Evolutionary conservation across 1,139 yeast genomes (phyloP).

Genomic region (Magnusiomyces suaveolens): DNA sequence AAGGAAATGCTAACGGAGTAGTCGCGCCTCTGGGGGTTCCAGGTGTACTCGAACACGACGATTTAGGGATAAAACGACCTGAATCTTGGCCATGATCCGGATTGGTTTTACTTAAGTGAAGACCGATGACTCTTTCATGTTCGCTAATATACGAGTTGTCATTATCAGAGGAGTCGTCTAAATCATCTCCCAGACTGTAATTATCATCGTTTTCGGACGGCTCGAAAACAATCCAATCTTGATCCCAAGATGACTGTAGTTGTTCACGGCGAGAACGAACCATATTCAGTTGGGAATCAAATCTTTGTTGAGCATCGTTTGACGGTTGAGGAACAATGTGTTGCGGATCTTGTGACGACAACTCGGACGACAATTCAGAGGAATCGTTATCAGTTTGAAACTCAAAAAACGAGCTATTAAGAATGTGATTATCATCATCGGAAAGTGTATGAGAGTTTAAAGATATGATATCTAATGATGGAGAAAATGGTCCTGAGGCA

Average conservation of each 20-base stretch:
- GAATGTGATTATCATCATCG: neutral
- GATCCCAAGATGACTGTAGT: slow-evolving; percentile 7
- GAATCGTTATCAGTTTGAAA: neutral
- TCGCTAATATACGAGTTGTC: too few relatives aligned
- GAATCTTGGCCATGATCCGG: too few relatives aligned
- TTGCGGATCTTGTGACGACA: neutral
- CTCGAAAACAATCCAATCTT: slow-evolving; percentile 9
- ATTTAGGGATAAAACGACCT: too few relatives aligned
- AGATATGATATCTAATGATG: neutral
- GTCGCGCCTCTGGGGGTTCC: slow-evolving; percentile 15
- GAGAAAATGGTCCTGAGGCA: neutral
- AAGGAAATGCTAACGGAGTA: slow-evolving; percentile 30
- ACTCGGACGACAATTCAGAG: neutral
- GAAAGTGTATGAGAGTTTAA: neutral
- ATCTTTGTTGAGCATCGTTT: too few relatives aligned
- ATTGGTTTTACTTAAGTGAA: too few relatives aligned
- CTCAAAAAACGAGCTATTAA: neutral
- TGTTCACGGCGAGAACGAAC: neutral
- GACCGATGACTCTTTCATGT: too few relatives aligned
- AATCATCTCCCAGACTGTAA: neutral
- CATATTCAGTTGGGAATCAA: neutral
- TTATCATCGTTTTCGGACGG: slow-evolving; percentile 5
- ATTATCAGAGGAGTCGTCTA: neutral
- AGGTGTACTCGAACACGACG: neutral
- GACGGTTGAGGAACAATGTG: neutral